Evolutionary conservation across 2,329 filamentous ascomycete species (phyloP).

Genomic region (Trichophyton mentagrophytes): DNA sequence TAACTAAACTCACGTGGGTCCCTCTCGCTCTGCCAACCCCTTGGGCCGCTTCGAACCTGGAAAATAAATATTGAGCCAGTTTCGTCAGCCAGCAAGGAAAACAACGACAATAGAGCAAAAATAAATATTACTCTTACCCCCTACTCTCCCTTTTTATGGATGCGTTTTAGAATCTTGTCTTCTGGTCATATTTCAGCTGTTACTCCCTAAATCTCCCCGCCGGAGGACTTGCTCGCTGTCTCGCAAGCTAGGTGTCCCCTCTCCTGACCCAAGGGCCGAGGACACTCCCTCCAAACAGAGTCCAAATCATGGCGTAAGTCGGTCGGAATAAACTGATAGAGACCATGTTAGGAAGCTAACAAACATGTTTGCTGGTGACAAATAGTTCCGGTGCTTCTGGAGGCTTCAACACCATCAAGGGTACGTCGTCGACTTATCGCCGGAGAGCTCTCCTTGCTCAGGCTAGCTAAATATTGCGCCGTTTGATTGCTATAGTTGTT

Average conservation of each 20-base stretch:
- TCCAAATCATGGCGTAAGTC: constrained; percentile 36
- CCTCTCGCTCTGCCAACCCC: neutral
- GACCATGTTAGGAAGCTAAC: neutral
- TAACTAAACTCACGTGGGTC: neutral
- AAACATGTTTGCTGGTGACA: constrained; percentile 2
- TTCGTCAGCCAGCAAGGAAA: neutral
- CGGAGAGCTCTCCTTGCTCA: neutral
- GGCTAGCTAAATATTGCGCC: constrained; percentile 1
- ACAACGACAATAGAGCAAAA: neutral
- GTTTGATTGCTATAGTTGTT: constrained; percentile 52
- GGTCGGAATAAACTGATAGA: constrained; percentile 7
- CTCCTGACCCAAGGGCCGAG: neutral
- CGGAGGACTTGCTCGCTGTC: neutral
- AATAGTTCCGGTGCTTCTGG: constrained; percentile 21
- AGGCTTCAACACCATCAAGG: constrained; percentile 40
- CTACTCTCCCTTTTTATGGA: too few relatives aligned
- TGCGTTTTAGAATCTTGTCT: too few relatives aligned
- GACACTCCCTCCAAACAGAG: neutral
- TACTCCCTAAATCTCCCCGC: neutral
- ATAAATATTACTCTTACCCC: too few relatives aligned
- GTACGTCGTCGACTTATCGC: constrained; percentile 26
- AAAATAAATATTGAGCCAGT: neutral
- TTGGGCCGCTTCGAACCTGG: neutral
- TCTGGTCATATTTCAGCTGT: neutral
- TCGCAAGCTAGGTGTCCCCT: neutral